Percentiles rank a stretch among this genome's conserved stretches.
These are phyloP conservation scores for Discostella pseudostelligera DNA, from an alignment of 108 stramenopile species.

Conservation along the genomic window DNA sequence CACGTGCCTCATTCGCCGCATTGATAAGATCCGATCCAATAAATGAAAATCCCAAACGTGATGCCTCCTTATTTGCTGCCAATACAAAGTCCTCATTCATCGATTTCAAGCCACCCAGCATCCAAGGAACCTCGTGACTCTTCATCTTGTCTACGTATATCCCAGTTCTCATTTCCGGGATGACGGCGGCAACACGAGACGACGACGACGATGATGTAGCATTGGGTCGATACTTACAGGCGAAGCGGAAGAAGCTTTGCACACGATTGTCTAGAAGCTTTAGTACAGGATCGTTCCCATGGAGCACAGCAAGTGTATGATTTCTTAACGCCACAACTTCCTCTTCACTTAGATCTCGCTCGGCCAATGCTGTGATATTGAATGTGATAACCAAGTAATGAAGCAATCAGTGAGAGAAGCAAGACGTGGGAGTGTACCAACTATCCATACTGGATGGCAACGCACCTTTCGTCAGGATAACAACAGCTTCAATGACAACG, in stretches of 20 bases:
- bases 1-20: constrained; percentile 21
- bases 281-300: constrained; percentile 53
- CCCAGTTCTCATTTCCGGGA: constrained; percentile 40
- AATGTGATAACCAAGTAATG: neutral
- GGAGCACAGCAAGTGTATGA: constrained; percentile 36
- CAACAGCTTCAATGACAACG: constrained; percentile 33
- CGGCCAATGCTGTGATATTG: constrained; percentile 17
- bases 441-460: neutral
- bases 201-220: too few relatives aligned
- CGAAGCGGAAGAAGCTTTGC: constrained; percentile 37
- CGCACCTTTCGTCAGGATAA: constrained; percentile 34
- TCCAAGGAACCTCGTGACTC: too few relatives aligned
- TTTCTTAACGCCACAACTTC: constrained; percentile 16
- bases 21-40: constrained; percentile 28
- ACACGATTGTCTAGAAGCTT: constrained; percentile 59
- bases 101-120: too few relatives aligned
- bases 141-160: neutral
- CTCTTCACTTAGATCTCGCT: constrained; percentile 14
- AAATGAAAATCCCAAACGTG: constrained; percentile 33
- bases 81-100: constrained; percentile 24
- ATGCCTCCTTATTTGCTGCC: constrained; percentile 39
- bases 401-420: neutral
- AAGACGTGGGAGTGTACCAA: neutral
- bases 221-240: constrained; percentile 32
- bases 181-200: neutral